Conservation (phyloP, 331 rosid genomes). For the Quercus lobata region DNA sequence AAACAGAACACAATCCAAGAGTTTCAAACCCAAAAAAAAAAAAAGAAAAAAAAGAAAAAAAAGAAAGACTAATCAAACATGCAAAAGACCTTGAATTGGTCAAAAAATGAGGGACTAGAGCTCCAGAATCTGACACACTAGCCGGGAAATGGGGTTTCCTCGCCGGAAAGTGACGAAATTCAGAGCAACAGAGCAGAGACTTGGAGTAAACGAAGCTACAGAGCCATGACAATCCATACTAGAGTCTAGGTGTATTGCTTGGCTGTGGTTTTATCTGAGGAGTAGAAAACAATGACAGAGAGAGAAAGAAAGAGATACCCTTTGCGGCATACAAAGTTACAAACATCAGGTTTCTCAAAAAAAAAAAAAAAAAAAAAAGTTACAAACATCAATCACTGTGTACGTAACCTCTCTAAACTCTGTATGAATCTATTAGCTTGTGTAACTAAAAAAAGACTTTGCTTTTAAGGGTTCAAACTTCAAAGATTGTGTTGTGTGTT, state of each 20-base stretch:
- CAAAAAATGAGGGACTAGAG: slow-evolving; percentile 17
- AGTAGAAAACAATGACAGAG: slow-evolving; percentile 8
- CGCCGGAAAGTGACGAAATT: slow-evolving; percentile 26
- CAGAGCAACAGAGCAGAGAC: slow-evolving; percentile 26
- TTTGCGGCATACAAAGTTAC: background rate
- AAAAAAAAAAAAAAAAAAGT: too few relatives aligned
- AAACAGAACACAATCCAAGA: background rate
- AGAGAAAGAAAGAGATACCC: slow-evolving; percentile 13
- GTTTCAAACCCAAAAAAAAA: background rate
- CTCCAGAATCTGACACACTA: slow-evolving; percentile 23
- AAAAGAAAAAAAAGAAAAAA: background rate
- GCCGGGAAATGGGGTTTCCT: slow-evolving; percentile 17
- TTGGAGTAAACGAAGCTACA: slow-evolving; percentile 25
- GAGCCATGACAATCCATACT: slow-evolving; percentile 40
- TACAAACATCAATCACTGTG: slow-evolving; percentile 10
- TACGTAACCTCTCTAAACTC: background rate
- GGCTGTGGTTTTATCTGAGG: slow-evolving; percentile 27
- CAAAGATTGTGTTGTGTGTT: too few relatives aligned
- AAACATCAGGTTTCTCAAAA: too few relatives aligned
- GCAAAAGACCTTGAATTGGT: slow-evolving; percentile 38
- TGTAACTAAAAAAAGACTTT: background rate
- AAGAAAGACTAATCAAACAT: background rate
- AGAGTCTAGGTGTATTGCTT: slow-evolving; percentile 16
- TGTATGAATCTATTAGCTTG: background rate
- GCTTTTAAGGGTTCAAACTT: background rate